Evolutionary conservation across 1,139 yeast genomes (phyloP).

Genomic region (Kurtzmaniella natalensis): DNA sequence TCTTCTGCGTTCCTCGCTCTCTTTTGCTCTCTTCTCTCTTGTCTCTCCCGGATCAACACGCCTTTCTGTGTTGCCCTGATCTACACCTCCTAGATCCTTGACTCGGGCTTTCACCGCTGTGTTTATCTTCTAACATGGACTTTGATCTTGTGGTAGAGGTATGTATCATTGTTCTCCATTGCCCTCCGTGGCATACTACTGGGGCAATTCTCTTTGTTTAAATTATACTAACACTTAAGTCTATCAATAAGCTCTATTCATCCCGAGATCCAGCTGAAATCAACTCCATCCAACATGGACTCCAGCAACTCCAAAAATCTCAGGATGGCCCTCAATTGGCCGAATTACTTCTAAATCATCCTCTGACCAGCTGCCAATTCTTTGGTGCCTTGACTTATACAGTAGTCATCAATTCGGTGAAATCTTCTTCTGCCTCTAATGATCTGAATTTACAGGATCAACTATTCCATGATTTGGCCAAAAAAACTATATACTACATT

Average conservation of each 20-base stretch:
- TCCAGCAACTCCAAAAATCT: slow-evolving; percentile 55
- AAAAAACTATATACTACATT: background rate
- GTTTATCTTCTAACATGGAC: slow-evolving; percentile 8
- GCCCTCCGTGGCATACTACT: background rate
- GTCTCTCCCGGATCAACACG: background rate
- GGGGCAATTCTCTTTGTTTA: background rate
- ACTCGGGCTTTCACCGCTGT: no score
- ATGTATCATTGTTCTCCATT: slow-evolving; percentile 13
- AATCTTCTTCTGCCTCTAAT: slow-evolving; percentile 17
- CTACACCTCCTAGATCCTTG: background rate
- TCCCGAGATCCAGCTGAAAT: slow-evolving; percentile 41
- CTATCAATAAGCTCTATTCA: slow-evolving; percentile 39
- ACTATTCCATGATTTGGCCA: background rate
- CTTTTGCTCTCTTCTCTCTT: background rate
- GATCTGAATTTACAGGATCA: background rate
- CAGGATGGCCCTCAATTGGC: slow-evolving; percentile 49
- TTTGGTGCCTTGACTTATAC: slow-evolving; percentile 74
- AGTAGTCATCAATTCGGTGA: slow-evolving; percentile 39
- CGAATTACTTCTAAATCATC: slow-evolving; percentile 36
- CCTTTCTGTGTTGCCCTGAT: background rate
- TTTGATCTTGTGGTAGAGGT: slow-evolving; percentile 14
- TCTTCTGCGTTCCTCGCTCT: background rate
- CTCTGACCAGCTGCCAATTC: slow-evolving; percentile 51
- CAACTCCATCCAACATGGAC: slow-evolving; percentile 41
- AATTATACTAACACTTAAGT: slow-evolving; percentile 14